Conservation (phyloP, 768 basidiomycete species). For the Tephrocybe sp. region DNA sequence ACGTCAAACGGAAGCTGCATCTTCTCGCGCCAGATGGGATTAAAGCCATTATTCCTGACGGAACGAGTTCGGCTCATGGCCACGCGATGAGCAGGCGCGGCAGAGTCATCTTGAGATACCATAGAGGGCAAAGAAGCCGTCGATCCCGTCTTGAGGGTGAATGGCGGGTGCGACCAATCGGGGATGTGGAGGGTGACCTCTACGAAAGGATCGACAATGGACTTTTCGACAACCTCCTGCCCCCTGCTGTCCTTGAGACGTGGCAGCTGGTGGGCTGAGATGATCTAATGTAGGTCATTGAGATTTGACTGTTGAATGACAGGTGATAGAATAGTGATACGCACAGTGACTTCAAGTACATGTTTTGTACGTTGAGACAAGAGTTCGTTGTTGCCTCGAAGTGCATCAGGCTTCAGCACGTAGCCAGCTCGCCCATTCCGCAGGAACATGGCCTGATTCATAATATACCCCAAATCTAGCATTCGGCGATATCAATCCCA, state of each 20-base stretch:
- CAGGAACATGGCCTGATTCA: conserved; percentile 96
- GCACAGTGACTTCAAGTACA: conserved; percentile 62
- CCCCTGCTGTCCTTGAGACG: conserved; percentile 63
- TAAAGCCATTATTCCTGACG: conserved; percentile 89
- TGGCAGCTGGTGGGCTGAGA: conserved; percentile 92
- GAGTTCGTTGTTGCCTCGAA: conserved; percentile 66
- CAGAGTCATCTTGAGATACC: conserved; percentile 23
- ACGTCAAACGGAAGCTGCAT: conserved; percentile 75
- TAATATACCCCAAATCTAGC: conserved; percentile 83
- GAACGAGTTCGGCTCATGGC: conserved; percentile 58
- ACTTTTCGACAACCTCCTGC: conserved; percentile 57
- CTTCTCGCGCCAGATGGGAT: conserved; percentile 82
- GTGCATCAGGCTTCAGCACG: conserved; percentile 82
- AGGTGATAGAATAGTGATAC: not conserved
- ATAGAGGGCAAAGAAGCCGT: conserved; percentile 21
- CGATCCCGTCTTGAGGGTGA: conserved; percentile 11
- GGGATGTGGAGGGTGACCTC: conserved; percentile 79
- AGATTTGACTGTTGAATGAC: not conserved
- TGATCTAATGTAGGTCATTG: conserved; percentile 30
- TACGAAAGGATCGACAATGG: conserved; percentile 70
- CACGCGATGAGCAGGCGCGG: conserved; percentile 37
- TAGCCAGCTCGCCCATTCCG: conserved; percentile 88
- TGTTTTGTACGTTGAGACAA: conserved; percentile 55
- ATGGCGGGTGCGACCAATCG: conserved; percentile 53
- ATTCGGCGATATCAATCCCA: not conserved